Conservation (phyloP, 2,329 filamentous ascomycete genomes). For the Fusarium decemcellulare region DNA sequence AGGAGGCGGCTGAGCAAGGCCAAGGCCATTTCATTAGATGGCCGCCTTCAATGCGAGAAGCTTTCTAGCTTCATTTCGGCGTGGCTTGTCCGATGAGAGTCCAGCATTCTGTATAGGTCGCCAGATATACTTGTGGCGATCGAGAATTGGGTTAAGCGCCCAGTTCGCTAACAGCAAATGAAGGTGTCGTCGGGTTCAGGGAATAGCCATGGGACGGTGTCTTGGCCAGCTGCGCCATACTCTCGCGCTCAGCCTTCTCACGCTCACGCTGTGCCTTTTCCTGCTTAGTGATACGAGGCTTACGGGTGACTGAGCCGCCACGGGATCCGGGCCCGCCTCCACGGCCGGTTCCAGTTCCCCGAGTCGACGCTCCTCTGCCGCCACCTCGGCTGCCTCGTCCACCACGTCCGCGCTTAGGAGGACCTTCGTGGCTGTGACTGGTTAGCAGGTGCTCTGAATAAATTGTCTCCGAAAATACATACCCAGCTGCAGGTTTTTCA, state of each 20-base stretch:
- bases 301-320: conserved; percentile 80
- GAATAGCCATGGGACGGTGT: conserved; percentile 55
- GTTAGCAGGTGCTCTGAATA: conserved; percentile 51
- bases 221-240: conserved; percentile 56
- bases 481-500: conserved; percentile 76
- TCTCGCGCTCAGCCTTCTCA: conserved; percentile 84
- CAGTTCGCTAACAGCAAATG: conserved; percentile 55
- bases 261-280: conserved; percentile 85
- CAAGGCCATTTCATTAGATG: neutral
- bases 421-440: conserved; percentile 75
- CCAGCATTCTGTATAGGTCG: neutral
- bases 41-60: neutral
- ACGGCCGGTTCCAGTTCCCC: conserved; percentile 62
- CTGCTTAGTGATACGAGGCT: conserved; percentile 88
- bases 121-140: neutral
- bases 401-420: conserved; percentile 77
- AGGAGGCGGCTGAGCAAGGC: neutral
- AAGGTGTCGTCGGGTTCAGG: conserved; percentile 55
- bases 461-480: conserved; percentile 50
- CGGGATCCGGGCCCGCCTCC: conserved; percentile 77
- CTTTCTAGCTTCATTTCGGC: neutral
- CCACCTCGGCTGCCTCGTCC: conserved; percentile 65
- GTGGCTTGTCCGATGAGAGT: neutral
- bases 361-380: conserved; percentile 74
- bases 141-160: conserved; percentile 45